These are phyloP conservation scores for Corrigiola litoralis DNA, from an alignment of 179 eudicot species.

Conservation along the genomic window DNA sequence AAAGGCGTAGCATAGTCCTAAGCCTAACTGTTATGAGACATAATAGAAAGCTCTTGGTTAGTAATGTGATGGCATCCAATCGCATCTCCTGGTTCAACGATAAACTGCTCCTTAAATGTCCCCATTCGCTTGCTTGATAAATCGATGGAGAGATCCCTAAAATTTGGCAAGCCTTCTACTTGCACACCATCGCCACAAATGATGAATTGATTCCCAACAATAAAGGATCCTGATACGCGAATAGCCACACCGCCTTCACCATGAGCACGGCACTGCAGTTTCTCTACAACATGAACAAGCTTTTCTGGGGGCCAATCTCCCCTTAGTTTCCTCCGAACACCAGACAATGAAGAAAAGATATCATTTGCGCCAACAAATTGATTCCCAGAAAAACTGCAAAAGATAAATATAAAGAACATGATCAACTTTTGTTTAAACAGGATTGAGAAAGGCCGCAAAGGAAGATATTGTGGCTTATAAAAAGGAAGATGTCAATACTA, in stretches of 20 bases:
- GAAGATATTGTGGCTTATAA: neutral
- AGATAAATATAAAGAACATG: neutral
- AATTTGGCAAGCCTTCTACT: constrained; percentile 86
- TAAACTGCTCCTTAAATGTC: constrained; percentile 80
- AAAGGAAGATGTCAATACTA: neutral
- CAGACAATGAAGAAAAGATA: constrained; percentile 47
- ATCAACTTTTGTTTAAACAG: neutral
- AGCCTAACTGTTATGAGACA: constrained; percentile 28
- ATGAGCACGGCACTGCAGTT: constrained; percentile 78
- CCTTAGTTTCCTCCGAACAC: constrained; percentile 64
- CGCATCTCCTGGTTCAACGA: constrained; percentile 56
- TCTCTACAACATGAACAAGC: constrained; percentile 90
- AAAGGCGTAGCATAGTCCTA: neutral
- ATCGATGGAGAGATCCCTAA: constrained; percentile 73
- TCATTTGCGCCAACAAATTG: constrained; percentile 51
- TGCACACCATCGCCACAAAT: constrained; percentile 94
- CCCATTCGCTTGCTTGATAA: constrained; percentile 63
- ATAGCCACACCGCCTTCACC: constrained; percentile 78
- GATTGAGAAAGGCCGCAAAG: neutral
- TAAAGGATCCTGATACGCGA: constrained; percentile 81
- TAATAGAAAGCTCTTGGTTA: constrained; percentile 81
- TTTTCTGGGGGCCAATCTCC: constrained; percentile 91
- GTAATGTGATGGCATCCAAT: constrained; percentile 66
- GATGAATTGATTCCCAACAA: constrained; percentile 75
- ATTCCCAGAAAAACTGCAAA: constrained; percentile 65